Evolutionary conservation across 306 rosid species (phyloP).

Genomic region (Castanospermum australe): DNA sequence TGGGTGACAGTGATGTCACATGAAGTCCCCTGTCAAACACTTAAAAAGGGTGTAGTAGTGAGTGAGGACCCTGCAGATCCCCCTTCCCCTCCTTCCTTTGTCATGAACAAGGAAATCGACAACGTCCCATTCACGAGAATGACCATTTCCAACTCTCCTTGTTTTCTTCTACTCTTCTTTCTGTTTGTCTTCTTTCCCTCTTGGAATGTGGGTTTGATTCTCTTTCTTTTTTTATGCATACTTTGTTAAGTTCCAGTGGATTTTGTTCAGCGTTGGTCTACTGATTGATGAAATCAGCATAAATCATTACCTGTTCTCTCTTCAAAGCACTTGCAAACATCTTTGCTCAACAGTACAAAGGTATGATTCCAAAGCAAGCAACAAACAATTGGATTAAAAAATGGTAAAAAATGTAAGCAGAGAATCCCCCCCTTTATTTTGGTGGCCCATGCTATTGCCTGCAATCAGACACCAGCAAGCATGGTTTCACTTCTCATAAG

Average conservation of each 20-base stretch:
- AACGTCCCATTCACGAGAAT: constrained; percentile 63
- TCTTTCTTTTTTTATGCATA: neutral
- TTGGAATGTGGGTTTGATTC: constrained; percentile 67
- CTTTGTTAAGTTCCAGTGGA: constrained; percentile 19
- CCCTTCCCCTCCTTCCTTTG: constrained; percentile 30
- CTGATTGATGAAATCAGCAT: constrained; percentile 41
- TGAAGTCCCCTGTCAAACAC: constrained; percentile 16
- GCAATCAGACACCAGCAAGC: constrained; percentile 27
- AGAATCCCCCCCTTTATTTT: constrained; percentile 35
- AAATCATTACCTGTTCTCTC: constrained; percentile 20
- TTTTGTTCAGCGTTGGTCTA: constrained; percentile 32
- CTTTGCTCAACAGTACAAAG: constrained; percentile 19
- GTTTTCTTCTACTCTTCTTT: constrained; percentile 55
- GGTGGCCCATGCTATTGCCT: constrained; percentile 21
- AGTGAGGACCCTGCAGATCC: constrained; percentile 11
- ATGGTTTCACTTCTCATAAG: constrained; percentile 9
- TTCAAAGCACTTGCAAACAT: constrained; percentile 1
- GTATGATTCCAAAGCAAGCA: constrained; percentile 42
- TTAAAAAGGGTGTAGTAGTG: neutral
- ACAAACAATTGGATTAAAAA: neutral
- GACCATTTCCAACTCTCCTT: constrained; percentile 63
- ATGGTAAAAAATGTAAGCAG: neutral
- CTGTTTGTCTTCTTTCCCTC: constrained; percentile 65
- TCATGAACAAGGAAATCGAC: constrained; percentile 40
- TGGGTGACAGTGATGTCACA: constrained; percentile 58